Conservation (phyloP, 371 early-diverging fungal genomes). For the Mortierella sp. region DNA sequence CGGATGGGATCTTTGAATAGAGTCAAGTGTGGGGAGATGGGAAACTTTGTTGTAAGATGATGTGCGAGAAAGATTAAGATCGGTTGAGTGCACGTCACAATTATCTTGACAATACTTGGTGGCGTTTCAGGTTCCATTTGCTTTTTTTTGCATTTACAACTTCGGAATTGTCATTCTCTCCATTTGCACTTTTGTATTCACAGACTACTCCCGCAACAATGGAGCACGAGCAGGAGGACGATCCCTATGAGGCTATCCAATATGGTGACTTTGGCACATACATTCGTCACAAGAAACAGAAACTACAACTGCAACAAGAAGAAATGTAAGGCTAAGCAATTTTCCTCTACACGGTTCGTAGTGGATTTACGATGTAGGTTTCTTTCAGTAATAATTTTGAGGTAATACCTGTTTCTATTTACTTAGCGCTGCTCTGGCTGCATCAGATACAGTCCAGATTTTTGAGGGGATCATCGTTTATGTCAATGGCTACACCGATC, state of each 20-base stretch:
- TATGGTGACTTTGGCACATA: conserved; percentile 75
- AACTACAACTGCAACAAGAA: conserved; percentile 72
- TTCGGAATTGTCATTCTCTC: neutral
- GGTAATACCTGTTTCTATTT: neutral
- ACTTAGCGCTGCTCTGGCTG: conserved; percentile 20
- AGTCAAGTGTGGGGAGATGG: neutral
- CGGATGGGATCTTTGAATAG: neutral
- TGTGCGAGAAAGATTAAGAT: neutral
- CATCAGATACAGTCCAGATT: conserved; percentile 56
- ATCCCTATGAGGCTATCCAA: conserved; percentile 66
- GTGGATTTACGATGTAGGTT: no score
- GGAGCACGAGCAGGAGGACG: conserved; percentile 35
- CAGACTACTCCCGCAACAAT: neutral
- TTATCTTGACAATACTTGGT: neutral
- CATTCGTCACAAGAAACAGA: conserved; percentile 71
- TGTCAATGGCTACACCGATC: conserved; percentile 78
- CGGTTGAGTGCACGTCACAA: conserved; percentile 5
- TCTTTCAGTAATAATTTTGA: neutral
- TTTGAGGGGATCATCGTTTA: conserved; percentile 72
- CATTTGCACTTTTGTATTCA: no score
- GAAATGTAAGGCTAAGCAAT: conserved; percentile 61
- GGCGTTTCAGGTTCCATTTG: neutral
- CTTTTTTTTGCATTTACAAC: neutral
- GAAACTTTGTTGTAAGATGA: neutral
- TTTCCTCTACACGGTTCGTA: no score